These are phyloP conservation scores for Claviceps quebecensis DNA, from an alignment of 2,329 filamentous ascomycete genomes.

Conservation along the genomic window DNA sequence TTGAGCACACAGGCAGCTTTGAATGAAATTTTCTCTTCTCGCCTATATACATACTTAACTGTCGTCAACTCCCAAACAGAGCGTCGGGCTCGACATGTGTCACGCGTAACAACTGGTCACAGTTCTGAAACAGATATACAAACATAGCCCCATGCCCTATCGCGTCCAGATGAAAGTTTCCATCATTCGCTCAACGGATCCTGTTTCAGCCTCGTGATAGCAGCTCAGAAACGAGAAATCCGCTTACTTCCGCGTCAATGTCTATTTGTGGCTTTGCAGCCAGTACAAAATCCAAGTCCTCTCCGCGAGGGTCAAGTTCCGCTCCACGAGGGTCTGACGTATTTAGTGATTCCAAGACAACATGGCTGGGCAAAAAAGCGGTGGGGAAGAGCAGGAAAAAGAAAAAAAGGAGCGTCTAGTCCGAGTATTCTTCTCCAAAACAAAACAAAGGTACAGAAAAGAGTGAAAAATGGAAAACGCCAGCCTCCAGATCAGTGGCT, in stretches of 20 bases:
- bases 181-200: conserved; percentile 1
- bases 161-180: not conserved
- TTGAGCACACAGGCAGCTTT: too few species aligned
- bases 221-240: not conserved
- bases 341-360: not conserved
- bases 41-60: too few species aligned
- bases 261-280: conserved; percentile 6
- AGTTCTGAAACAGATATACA: too few species aligned
- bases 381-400: not conserved
- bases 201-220: not conserved
- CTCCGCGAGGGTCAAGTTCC: too few species aligned
- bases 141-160: too few species aligned
- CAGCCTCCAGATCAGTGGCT: not conserved
- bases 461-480: conserved; percentile 4
- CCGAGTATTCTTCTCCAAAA: conserved; percentile 1
- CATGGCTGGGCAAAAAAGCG: not conserved
- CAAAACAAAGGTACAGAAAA: conserved; percentile 5
- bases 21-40: too few species aligned
- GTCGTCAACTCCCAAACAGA: too few species aligned
- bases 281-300: conserved; percentile 6
- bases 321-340: not conserved
- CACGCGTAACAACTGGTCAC: not conserved
- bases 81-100: too few species aligned
- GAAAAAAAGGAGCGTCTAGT: conserved; percentile 2
- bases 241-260: not conserved